Base-by-base conservation (phyloP, 495 filamentous ascomycete genomes). In the Xanthoparmelia taractica region DNA sequence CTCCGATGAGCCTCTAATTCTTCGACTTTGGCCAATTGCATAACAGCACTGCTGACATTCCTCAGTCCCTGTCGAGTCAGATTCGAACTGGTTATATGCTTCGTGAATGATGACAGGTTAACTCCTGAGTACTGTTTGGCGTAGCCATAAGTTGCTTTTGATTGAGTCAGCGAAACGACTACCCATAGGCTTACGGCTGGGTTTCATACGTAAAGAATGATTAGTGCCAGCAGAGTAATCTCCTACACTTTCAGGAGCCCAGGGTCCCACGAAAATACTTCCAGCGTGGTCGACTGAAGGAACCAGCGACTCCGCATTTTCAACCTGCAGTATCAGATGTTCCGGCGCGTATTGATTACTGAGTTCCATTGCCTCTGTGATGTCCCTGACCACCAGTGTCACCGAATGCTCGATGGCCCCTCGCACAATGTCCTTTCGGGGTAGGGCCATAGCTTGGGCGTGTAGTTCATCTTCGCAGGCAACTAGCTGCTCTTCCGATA, bases 191-290 rank as follows among this genome's bases (percentile, higher is more conserved):
- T 25, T 72, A 66, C 33, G 59, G 27, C 27, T 17, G 36, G 43
- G 54, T 47, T 61, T 48, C 61, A 34, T 86, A 96, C 92, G 94
- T 67, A 98, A 76, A 43, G 90, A 93, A 76, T 98, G 94, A 75
- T 98, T 98, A 13, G 97, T 92, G 68, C 94, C 94, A 25, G 95
- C 94, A 58, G 90, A 96, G 76, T 98, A 98, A 73, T 98, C 94
- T 29, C 94, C 94, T 20, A 98, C 94, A 68, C 87, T 92, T 76
- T 98, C 94, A 1, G 94, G 94, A 3, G 94, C 97, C 94, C 94
- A 98, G 60, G 85, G 80, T 5, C 94, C 94, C 58, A 97, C 85
- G 72, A 98, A 98, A 18, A 98, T 91, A 73, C 90, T 95, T 1
- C 94, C 94, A 12, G 94, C 94, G 65, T 97, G 96, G 77, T 91